Percentiles rank a stretch among this genome's conserved stretches.
Conservation (phyloP, 129 eudicot species). For the Helianthus annuus region HanXRQr2.0-SUNRISE NC_035447.2:53830217-53830716, state of each 20-base stretch:
- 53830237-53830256: too few species aligned
- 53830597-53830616: too few species aligned
- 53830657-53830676: too few species aligned
- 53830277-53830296: neutral
- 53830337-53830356: constrained; percentile 51
- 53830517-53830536: too few species aligned
- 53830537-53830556: too few species aligned
- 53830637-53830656: too few species aligned
- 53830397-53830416: constrained; percentile 35
- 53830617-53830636: too few species aligned
- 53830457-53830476: constrained; percentile 55
- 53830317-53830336: constrained; percentile 46
- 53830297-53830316: constrained; percentile 36
- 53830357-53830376: constrained; percentile 53
- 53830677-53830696: too few species aligned
- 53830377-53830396: constrained; percentile 32
- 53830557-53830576: too few species aligned
- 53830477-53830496: constrained; percentile 19
- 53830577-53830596: too few species aligned
- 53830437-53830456: constrained; percentile 56
- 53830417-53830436: constrained; percentile 47
- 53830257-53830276: neutral
- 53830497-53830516: too few species aligned
- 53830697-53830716: too few species aligned
- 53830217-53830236: neutral